phyloP scores from a whole-genome alignment of 441 rosid species.

The Populus tomentosa region DNA sequence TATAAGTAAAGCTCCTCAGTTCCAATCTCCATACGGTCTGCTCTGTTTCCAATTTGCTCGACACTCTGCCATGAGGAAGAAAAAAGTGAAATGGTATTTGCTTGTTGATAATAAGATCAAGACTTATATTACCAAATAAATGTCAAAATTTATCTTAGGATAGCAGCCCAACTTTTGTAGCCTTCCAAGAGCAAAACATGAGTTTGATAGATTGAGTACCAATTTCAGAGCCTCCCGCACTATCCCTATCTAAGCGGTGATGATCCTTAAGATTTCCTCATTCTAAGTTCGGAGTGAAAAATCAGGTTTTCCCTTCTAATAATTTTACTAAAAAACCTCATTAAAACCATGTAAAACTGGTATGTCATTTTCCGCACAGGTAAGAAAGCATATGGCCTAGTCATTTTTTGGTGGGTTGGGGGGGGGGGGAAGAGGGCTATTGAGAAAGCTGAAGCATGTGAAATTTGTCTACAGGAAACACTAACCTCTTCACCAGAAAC shows the following conservation, averaged over 20 bases:
- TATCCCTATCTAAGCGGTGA: not conserved
- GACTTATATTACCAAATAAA: not conserved
- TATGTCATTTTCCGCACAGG: no score
- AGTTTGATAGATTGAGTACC: not conserved
- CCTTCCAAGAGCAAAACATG: not conserved
- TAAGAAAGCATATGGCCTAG: no score
- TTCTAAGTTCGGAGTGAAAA: not conserved
- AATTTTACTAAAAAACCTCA: no score
- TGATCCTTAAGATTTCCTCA: not conserved
- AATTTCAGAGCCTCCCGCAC: not conserved
- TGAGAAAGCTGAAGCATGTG: not conserved
- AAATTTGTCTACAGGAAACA: constrained; percentile 4
- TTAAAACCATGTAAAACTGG: no score
- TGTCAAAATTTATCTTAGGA: not conserved
- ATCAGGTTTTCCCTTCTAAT: not conserved
- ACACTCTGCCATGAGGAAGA: constrained; percentile 59
- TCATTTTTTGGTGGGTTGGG: not conserved
- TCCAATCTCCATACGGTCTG: constrained; percentile 68
- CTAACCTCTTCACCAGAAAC: constrained; percentile 96
- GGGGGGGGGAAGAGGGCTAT: not conserved
- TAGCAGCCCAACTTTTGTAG: not conserved
- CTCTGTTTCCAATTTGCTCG: constrained; percentile 88
- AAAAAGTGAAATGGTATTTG: not conserved
- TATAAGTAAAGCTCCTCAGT: constrained; percentile 66
- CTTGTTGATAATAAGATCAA: not conserved